Conservation (phyloP, 2,329 filamentous ascomycete genomes). For the Cladosporium colombiae region DNA sequence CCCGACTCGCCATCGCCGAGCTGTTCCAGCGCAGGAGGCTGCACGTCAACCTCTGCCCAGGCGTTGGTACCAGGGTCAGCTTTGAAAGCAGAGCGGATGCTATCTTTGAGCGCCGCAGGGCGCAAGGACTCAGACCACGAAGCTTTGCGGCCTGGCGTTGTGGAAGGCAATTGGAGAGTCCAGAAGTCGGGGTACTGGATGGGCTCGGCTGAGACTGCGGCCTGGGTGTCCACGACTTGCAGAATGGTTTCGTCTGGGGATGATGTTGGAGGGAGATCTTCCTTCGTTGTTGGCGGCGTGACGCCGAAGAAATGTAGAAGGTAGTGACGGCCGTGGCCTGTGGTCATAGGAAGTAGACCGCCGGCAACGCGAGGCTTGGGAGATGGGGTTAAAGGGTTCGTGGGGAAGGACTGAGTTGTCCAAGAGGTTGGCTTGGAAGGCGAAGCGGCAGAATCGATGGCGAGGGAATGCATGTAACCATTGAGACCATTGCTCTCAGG, state of each 20-base stretch:
- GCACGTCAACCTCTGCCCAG: conserved; percentile 47
- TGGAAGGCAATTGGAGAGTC: conserved; percentile 47
- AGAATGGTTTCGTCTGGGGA: conserved; percentile 26
- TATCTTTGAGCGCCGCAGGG: conserved; percentile 48
- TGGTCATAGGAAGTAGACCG: conserved; percentile 44
- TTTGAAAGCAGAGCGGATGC: conserved; percentile 43
- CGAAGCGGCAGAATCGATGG: conserved; percentile 21
- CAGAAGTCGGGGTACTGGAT: conserved; percentile 45
- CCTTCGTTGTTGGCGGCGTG: conserved; percentile 15
- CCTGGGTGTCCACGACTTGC: conserved; percentile 20
- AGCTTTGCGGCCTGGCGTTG: conserved; percentile 29
- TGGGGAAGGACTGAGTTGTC: conserved; percentile 45
- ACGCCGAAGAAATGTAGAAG: conserved; percentile 46
- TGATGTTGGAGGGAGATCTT: conserved; percentile 21
- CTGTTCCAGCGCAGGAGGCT: conserved; percentile 35
- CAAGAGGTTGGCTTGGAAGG: conserved; percentile 32
- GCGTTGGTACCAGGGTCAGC: conserved; percentile 43
- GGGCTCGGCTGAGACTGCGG: conserved; percentile 12
- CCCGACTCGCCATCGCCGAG: conserved; percentile 39
- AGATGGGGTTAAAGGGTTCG: conserved; percentile 46
- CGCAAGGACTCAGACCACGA: conserved; percentile 37
- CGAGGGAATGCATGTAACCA: conserved; percentile 33
- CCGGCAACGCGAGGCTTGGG: conserved; percentile 43
- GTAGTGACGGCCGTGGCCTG: conserved; percentile 48
- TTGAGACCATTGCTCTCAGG: conserved; percentile 33